Conservation (phyloP, 164 flowering plant genomes). For the Nelumbo lutea region DNA sequence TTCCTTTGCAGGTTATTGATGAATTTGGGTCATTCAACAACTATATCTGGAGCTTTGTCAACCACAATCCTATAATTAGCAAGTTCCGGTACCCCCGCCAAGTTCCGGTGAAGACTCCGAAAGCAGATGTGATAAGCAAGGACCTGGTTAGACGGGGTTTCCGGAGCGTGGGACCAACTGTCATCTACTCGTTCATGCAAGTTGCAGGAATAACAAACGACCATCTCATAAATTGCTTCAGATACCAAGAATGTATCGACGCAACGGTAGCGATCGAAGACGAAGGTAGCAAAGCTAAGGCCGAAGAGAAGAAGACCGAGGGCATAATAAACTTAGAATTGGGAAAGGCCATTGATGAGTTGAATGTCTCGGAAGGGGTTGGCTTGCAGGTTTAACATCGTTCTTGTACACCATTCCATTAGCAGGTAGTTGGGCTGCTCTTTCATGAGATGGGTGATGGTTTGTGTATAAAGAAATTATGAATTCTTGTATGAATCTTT, state of each 20-base stretch:
- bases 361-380: conserved; percentile 7
- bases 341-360: conserved; percentile 15
- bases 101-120: conserved; percentile 34
- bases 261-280: conserved; percentile 4
- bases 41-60: conserved; percentile 36
- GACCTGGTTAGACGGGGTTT: conserved; percentile 34
- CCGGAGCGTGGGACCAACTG: conserved; percentile 35
- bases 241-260: conserved; percentile 27
- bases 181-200: conserved; percentile 38
- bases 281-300: conserved; percentile 3
- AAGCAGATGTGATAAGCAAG: conserved; percentile 36
- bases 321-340: conserved; percentile 10
- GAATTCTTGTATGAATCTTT: no score
- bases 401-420: conserved; percentile 19
- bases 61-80: conserved; percentile 27
- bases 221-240: conserved; percentile 32
- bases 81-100: conserved; percentile 33
- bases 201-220: conserved; percentile 34
- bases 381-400: conserved; percentile 6
- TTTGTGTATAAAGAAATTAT: background rate
- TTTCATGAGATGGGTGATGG: conserved; percentile 1
- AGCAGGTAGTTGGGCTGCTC: conserved; percentile 4
- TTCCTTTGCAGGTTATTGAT: conserved; percentile 22
- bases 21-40: conserved; percentile 33
- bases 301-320: conserved; percentile 12